Percentiles rank a stretch among this genome's conserved stretches.
These are phyloP conservation scores for Lotus japonicus DNA, from an alignment of 306 rosid species.

Conservation along the genomic window DNA sequence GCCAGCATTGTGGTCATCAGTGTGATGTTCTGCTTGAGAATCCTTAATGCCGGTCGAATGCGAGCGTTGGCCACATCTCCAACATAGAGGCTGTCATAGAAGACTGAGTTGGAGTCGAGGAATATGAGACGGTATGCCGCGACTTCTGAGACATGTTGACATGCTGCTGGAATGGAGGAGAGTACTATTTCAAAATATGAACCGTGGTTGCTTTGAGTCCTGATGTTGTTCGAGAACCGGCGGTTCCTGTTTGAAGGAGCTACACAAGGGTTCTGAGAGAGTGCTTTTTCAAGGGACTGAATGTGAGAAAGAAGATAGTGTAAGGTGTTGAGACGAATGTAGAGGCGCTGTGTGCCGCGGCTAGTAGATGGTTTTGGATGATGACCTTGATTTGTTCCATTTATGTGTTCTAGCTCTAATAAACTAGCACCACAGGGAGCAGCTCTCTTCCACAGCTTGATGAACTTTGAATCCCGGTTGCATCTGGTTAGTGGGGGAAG, in stretches of 20 bases:
- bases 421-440: constrained; percentile 44
- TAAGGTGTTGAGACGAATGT: constrained; percentile 84
- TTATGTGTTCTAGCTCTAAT: constrained; percentile 27
- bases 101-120: constrained; percentile 67
- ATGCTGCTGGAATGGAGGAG: constrained; percentile 46
- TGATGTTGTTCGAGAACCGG: constrained; percentile 17
- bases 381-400: constrained; percentile 46
- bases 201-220: constrained; percentile 15
- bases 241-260: constrained; percentile 32
- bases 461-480: constrained; percentile 64
- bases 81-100: constrained; percentile 65
- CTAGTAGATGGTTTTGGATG: constrained; percentile 78
- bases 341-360: constrained; percentile 91
- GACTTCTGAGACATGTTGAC: constrained; percentile 76
- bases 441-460: constrained; percentile 67
- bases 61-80: constrained; percentile 59
- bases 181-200: constrained; percentile 54
- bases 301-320: constrained; percentile 54
- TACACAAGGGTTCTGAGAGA: constrained; percentile 33
- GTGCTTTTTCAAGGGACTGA: constrained; percentile 51
- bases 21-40: constrained; percentile 67
- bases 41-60: constrained; percentile 65
- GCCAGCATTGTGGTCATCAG: constrained; percentile 57
- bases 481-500: constrained; percentile 90
- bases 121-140: constrained; percentile 85